Conservation (phyloP, 257 asterid genomes). For the Solanum tarapatanum region DNA sequence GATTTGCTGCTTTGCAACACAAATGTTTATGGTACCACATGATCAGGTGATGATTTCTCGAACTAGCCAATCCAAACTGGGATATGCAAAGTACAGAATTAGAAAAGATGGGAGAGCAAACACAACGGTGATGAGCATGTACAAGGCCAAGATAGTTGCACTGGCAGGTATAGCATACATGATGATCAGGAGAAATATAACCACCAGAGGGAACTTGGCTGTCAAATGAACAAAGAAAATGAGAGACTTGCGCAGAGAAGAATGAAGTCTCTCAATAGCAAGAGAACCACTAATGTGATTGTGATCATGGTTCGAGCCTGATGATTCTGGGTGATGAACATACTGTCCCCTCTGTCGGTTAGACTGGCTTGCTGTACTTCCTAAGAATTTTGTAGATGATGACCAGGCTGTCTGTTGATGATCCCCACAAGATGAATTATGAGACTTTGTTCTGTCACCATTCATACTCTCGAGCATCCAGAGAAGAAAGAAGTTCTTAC, state of each 20-base stretch:
- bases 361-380: conserved; percentile 20
- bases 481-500: conserved; percentile 85
- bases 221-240: conserved; percentile 67
- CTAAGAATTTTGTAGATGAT: conserved; percentile 17
- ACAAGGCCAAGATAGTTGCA: conserved; percentile 76
- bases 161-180: conserved; percentile 80
- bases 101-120: conserved; percentile 82
- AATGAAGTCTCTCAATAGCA: conserved; percentile 46
- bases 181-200: conserved; percentile 61
- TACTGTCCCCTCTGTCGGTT: conserved; percentile 25
- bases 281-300: conserved; percentile 16
- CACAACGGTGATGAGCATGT: conserved; percentile 56
- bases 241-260: conserved; percentile 46
- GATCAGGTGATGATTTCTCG: conserved; percentile 65
- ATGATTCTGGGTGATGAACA: conserved; percentile 24
- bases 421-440: conserved; percentile 38
- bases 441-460: conserved; percentile 67
- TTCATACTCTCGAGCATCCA: conserved; percentile 99
- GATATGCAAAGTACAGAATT: conserved; percentile 84
- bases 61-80: conserved; percentile 91
- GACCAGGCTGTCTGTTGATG: conserved; percentile 48
- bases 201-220: conserved; percentile 75
- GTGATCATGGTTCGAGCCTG: conserved; percentile 29
- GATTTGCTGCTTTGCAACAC: background rate
- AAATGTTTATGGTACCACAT: background rate